Base-by-base conservation (phyloP, 2,329 filamentous ascomycete species). In the Coniella lustricola region DNA sequence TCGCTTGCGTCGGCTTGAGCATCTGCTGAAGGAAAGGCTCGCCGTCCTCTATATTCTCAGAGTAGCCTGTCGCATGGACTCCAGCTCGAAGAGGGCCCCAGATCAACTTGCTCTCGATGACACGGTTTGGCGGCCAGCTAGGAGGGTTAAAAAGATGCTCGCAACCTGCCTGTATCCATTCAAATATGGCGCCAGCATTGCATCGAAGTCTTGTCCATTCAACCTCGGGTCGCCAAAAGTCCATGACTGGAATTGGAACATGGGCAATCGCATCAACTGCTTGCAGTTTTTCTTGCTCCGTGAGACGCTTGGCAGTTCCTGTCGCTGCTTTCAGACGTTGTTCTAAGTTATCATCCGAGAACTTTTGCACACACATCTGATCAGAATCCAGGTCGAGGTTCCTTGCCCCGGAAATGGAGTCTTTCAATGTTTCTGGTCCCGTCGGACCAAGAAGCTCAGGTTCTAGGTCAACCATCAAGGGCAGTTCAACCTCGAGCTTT, bases 201-300 rank as follows among this genome's bases (percentile, higher is more conserved):
- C 49, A 53, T 3, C 52, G 33, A 5, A 53, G 40, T 22, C 54
- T 39, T 13, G 53, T 53, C 61, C 61, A 63, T 22, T 58, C 57
- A 22, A 56, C 54, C 4, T 49, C 46, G 4, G 58, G 50, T 9
- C 58, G 36, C 8, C 54, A 57, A 33, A 63, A 62, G 40, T 62
- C 60, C 51, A 62, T 50, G 13, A 62, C 32, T 1, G 60, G 61
- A n/a, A 62, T 53, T 3, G 47, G n/a, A 7, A 62, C 52, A 21
- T 60, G 55, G n/a, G 53, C 53, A 21, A 50, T 55, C 8, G 56
- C 57, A 32, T 62, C 60, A 7, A 59, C 46, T 12, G 60, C 57
- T 16, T 60, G 46, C 5, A 62, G 54, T 42, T 58, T 54, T 44
- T 62, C 60, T 33, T 63, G 60, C 42, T 62, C 59, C 7, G 54